A percentile compares a stretch with the other conserved stretches of the same genome.
Conservation (phyloP, 2,329 filamentous ascomycete species). For the Aspergillus luchuensis region DNA sequence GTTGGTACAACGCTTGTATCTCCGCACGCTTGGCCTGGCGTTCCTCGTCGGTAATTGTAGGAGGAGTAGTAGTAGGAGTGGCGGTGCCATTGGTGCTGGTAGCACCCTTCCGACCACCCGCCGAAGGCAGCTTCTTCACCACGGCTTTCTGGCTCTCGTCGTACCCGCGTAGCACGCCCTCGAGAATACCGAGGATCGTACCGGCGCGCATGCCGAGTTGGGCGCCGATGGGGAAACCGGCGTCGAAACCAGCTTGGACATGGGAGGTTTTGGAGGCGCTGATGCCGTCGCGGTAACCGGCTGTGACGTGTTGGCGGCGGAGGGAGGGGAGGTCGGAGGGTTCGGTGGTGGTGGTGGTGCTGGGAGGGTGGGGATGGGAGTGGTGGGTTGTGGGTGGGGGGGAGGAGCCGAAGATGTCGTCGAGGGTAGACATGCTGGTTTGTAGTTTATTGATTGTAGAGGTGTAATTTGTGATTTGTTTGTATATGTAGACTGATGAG, state of each 20-base stretch:
- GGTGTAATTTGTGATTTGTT: not conserved
- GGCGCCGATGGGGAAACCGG: conserved; percentile 82
- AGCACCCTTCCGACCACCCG: conserved; percentile 17
- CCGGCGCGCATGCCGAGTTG: conserved; percentile 75
- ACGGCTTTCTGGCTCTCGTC: conserved; percentile 33
- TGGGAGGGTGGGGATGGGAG: not conserved
- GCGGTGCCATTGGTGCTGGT: not conserved
- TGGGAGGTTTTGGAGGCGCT: conserved; percentile 71
- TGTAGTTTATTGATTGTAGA: conserved; percentile 7
- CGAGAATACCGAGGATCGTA: conserved; percentile 72
- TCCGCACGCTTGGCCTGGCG: conserved; percentile 38
- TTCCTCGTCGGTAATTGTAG: conserved; percentile 28
- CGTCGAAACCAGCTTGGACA: conserved; percentile 88
- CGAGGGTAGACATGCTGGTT: conserved; percentile 30
- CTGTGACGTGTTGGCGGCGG: conserved; percentile 74
- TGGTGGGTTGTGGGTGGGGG: conserved; percentile 21
- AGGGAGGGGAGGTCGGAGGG: conserved; percentile 74
- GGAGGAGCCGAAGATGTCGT: conserved; percentile 48
- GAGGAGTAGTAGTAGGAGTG: not conserved
- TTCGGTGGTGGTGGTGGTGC: conserved; percentile 29
- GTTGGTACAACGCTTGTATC: conserved; percentile 36
- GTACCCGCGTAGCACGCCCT: conserved; percentile 61
- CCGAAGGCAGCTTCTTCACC: conserved; percentile 29
- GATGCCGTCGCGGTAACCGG: conserved; percentile 89
- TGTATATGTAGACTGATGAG: not conserved